These are phyloP conservation scores for Starmerella davenportii DNA, from an alignment of 805 yeast genomes.

Conservation along the genomic window DNA sequence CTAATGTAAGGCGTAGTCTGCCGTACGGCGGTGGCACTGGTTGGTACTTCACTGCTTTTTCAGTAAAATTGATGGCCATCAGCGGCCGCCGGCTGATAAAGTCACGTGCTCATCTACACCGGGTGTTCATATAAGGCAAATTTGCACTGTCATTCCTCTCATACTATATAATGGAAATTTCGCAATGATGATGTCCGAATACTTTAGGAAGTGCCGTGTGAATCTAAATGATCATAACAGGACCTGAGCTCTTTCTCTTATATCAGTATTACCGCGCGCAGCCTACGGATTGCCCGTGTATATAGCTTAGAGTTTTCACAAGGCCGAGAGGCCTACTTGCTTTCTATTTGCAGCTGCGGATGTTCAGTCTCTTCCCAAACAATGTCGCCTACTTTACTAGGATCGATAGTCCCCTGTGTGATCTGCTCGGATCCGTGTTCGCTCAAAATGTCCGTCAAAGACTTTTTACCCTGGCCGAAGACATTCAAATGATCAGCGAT, in stretches of 20 bases:
- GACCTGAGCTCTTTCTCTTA: constrained; percentile 16
- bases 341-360: not conserved
- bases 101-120: too few species aligned
- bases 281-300: too few species aligned
- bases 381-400: constrained; percentile 21
- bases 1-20: not conserved
- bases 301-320: too few species aligned
- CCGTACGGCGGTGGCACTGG: constrained; percentile 12
- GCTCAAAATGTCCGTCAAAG: constrained; percentile 59
- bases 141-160: constrained; percentile 8
- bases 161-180: constrained; percentile 10
- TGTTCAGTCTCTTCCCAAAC: constrained; percentile 20
- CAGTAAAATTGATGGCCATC: constrained; percentile 3
- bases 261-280: too few species aligned
- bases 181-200: constrained; percentile 16
- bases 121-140: too few species aligned
- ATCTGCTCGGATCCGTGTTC: constrained; percentile 45
- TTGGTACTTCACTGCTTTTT: constrained; percentile 1
- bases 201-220: constrained; percentile 24
- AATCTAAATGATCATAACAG: constrained; percentile 19
- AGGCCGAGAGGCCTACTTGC: too few species aligned
- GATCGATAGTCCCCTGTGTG: constrained; percentile 44
- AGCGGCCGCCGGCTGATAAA: not conserved
- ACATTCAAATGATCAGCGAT: constrained; percentile 79
- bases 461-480: constrained; percentile 59